Conservation (phyloP, 495 filamentous ascomycete genomes). For the Neurospora discreta region DNA sequence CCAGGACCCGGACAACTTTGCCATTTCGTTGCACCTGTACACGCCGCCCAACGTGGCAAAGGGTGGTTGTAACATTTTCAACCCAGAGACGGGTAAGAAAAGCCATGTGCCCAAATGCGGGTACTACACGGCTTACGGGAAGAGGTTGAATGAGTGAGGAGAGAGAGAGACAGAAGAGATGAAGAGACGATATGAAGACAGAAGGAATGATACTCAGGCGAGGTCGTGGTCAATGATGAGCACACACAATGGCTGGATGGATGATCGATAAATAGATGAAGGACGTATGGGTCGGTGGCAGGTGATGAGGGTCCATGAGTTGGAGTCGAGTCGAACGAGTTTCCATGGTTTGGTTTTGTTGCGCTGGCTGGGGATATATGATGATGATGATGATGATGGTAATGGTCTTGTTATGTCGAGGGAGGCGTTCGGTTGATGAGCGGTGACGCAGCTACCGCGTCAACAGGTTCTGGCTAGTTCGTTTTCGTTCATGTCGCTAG, state of each 20-base stretch:
- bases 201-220: not conserved
- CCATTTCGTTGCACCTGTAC: conserved; percentile 83
- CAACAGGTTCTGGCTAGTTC: too few species aligned
- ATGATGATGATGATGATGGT: not conserved
- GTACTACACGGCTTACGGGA: conserved; percentile 48
- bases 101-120: conserved; percentile 56
- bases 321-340: not conserved
- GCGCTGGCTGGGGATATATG: not conserved
- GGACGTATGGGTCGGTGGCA: not conserved
- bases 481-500: not conserved
- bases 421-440: not conserved
- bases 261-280: not conserved
- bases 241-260: not conserved
- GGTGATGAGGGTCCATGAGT: not conserved
- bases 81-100: conserved; percentile 59
- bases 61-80: conserved; percentile 62
- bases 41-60: conserved; percentile 79
- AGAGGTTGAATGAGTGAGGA: conserved; percentile 19
- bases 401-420: not conserved
- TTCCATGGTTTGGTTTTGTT: not conserved
- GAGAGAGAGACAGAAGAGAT: not conserved
- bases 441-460: too few species aligned
- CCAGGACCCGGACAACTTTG: conserved; percentile 51
- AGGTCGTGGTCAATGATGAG: not conserved
- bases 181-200: too few species aligned